Evolutionary conservation across 805 yeast genomes (phyloP), one percentile per base, ranked within the genome.

Genomic region (Wickerhamomyces alni): DNA sequence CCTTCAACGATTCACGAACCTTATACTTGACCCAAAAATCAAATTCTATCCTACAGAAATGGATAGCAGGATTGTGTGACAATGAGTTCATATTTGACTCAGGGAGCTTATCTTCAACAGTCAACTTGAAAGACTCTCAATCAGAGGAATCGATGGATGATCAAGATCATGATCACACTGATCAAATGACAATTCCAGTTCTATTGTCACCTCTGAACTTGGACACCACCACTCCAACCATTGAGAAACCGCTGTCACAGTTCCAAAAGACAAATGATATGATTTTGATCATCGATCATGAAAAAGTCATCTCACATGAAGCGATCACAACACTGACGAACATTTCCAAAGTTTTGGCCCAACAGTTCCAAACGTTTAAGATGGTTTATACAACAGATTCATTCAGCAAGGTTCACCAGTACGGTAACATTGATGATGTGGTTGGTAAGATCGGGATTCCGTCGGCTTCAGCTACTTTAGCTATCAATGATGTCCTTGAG

Each of bases 1-100:
- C 32, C 5, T 37, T 48, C 12, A 36, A 53, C 25, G 52, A 45
- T 29, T 50, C 51, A 11, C 24, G 36, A 33, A 19, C 43, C 25
- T 52, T 62, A 41, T 41, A 55, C 17, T 30, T 56, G 9, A 43
- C 63, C 34, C 52, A 53, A 13, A 40, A 55, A n/a, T 46, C 61
- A 0, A 52, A 56, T 32, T 51, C 55, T 33, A 51, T 61, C 7
- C 46, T 65, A 27, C 63, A 66, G 46, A 66, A 66, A 48, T 67
- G 72, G 72, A 59, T 65, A 12, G 57, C 70, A 2, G 70, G 61
- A 0, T 37, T 67, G 9, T 54, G 67, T 30, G 62, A 66, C 39
- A 42, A 44, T 34, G 62, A 59, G 5, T 45, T 63, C 13, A 40
- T 43, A 8, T 63, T 65, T 38, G 46, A 57, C 38, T 53, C 58